phyloP scores from a whole-genome alignment of 164 flowering plant species.

The Cinnamomum micranthum region DNA sequence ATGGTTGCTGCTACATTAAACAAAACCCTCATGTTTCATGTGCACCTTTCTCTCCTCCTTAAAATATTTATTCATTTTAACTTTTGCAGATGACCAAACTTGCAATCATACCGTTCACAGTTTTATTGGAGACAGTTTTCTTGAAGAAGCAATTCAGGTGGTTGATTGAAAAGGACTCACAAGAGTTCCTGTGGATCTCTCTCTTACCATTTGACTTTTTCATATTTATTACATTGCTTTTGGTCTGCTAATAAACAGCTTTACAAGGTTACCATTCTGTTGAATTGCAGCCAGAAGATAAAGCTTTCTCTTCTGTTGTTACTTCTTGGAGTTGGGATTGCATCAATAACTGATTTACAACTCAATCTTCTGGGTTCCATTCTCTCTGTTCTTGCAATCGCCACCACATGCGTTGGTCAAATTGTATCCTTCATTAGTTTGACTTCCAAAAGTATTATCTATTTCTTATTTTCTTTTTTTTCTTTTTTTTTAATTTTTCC shows the following conservation, averaged over 20 bases:
- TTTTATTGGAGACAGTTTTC: constrained; percentile 78
- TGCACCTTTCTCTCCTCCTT: not conserved
- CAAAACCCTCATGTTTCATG: not conserved
- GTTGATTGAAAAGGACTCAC: not conserved
- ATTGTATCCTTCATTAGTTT: constrained; percentile 65
- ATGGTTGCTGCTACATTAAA: not conserved
- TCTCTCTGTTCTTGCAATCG: constrained; percentile 82
- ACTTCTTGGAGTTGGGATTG: constrained; percentile 89
- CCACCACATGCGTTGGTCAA: constrained; percentile 96
- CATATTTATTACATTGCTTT: not conserved
- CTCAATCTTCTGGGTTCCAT: constrained; percentile 84
- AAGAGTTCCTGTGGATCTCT: not conserved
- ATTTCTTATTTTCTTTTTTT: not conserved
- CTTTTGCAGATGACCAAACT: constrained; percentile 95
- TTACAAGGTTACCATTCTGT: not conserved
- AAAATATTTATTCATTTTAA: too few relatives aligned
- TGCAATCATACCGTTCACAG: constrained; percentile 97
- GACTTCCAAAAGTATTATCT: not conserved
- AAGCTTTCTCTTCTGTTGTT: constrained; percentile 70
- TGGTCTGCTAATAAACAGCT: not conserved
- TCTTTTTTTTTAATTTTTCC: not conserved
- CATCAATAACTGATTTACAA: constrained; percentile 92
- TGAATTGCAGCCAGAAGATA: constrained; percentile 67
- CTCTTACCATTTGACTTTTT: not conserved
- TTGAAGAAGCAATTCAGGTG: constrained; percentile 94